phyloP scores from a whole-genome alignment of 495 filamentous ascomycete genomes.

The Aspergillus steynii region DNA sequence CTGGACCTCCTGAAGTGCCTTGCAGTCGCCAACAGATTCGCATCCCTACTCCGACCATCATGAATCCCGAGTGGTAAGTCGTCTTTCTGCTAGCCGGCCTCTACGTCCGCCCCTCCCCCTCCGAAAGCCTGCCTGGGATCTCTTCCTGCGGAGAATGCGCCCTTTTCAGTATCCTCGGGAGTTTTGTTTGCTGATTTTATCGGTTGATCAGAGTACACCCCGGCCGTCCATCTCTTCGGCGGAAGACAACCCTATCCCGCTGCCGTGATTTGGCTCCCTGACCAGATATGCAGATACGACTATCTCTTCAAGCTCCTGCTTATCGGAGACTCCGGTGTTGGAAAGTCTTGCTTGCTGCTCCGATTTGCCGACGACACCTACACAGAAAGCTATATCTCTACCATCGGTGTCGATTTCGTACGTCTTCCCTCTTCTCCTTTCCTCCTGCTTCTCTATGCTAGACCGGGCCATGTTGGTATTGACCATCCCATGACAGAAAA shows the following conservation, averaged over 20 bases:
- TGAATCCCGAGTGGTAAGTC: constrained; percentile 96
- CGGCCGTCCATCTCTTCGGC: background rate
- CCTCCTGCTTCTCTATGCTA: constrained; percentile 1
- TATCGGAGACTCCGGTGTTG: constrained; percentile 99
- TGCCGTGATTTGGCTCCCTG: constrained; percentile 25
- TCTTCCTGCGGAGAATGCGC: constrained; percentile 1
- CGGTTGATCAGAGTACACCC: constrained; percentile 24
- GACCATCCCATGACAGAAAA: constrained; percentile 70
- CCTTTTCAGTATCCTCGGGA: background rate
- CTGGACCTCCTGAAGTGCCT: constrained; percentile 3
- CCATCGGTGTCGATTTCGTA: constrained; percentile 99
- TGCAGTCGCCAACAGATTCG: constrained; percentile 4
- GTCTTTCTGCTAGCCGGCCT: constrained; percentile 21
- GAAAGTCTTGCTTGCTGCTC: constrained; percentile 97
- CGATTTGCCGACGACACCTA: constrained; percentile 99
- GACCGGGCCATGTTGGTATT: constrained; percentile 15
- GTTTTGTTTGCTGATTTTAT: constrained; percentile 4
- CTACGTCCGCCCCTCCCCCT: constrained; percentile 1
- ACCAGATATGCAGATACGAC: constrained; percentile 77
- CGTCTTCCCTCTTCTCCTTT: constrained; percentile 30
- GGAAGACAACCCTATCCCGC: constrained; percentile 5
- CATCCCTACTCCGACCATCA: constrained; percentile 45
- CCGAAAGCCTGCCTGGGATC: constrained; percentile 3
- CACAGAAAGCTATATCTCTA: constrained; percentile 99
- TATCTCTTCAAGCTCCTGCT: constrained; percentile 99